phyloP scores from a whole-genome alignment of 2,329 filamentous ascomycete species.

The Trichoderma lentiforme region DNA sequence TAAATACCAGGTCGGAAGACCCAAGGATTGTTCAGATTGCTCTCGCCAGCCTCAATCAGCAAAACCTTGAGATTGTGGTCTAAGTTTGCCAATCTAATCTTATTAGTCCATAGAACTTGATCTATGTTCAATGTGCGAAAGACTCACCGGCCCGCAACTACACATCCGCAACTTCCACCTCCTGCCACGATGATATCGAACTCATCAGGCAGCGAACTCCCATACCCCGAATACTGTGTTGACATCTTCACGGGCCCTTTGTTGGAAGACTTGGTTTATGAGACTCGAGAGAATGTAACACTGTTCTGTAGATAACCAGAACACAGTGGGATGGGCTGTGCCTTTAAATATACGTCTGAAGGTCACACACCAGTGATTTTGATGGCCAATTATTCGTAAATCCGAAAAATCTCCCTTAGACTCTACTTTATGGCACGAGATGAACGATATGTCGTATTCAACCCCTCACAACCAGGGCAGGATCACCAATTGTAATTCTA shows the following conservation, averaged over 20 bases:
- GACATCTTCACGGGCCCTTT: background rate
- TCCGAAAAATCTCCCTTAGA: background rate
- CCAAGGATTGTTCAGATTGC: slow-evolving; percentile 22
- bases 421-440: background rate
- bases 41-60: slow-evolving; percentile 23
- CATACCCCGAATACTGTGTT: slow-evolving; percentile 3
- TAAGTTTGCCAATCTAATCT: slow-evolving; percentile 20
- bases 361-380: background rate
- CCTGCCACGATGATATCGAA: slow-evolving; percentile 25
- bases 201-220: slow-evolving; percentile 4
- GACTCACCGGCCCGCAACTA: background rate
- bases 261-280: background rate
- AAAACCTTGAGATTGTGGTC: slow-evolving; percentile 22
- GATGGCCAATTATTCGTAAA: background rate
- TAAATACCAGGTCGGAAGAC: slow-evolving; percentile 22
- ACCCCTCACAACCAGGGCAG: background rate
- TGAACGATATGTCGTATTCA: background rate
- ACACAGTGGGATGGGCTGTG: background rate
- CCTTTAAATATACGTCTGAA: background rate
- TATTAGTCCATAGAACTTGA: background rate
- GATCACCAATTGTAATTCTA: background rate
- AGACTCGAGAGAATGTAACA: background rate
- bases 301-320: too few relatives aligned
- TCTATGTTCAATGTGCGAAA: too few relatives aligned
- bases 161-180: slow-evolving; percentile 16